These are phyloP conservation scores for Heimioporus sp. DNA, from an alignment of 768 basidiomycete species.

Conservation along the genomic window DNA sequence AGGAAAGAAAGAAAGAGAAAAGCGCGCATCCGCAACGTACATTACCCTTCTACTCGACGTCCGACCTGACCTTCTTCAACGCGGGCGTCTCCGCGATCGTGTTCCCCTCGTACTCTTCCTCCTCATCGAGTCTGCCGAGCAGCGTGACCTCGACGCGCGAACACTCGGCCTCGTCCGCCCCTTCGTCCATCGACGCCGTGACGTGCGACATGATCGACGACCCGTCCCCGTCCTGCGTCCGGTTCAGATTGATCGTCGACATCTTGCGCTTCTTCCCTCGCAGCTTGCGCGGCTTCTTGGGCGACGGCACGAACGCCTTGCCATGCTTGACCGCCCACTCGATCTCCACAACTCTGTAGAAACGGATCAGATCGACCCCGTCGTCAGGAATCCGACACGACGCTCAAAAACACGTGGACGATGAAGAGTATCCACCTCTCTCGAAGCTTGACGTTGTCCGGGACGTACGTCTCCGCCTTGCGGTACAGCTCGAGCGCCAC, in stretches of 20 bases:
- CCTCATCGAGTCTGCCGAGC: constrained; percentile 19
- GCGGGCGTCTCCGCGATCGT: constrained; percentile 20
- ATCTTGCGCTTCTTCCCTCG: constrained; percentile 35
- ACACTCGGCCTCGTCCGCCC: constrained; percentile 38
- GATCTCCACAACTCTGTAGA: constrained; percentile 72
- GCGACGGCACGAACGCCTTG: constrained; percentile 56
- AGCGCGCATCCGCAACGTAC: too few relatives aligned
- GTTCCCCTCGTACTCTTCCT: constrained; percentile 32
- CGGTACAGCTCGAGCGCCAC: constrained; percentile 79
- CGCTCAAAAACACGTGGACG: constrained; percentile 54
- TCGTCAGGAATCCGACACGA: too few relatives aligned
- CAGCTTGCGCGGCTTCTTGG: constrained; percentile 39
- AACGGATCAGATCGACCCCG: too few relatives aligned
- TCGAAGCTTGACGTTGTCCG: constrained; percentile 82
- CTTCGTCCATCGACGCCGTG: constrained; percentile 36
- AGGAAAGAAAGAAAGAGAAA: too few relatives aligned
- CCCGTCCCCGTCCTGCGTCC: constrained; percentile 9
- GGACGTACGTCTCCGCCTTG: constrained; percentile 79
- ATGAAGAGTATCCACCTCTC: constrained; percentile 84
- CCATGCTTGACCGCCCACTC: constrained; percentile 73
- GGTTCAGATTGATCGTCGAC: constrained; percentile 14
- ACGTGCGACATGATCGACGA: constrained; percentile 14
- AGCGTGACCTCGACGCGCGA: constrained; percentile 11
- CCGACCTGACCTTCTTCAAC: constrained; percentile 24
- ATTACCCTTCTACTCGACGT: constrained; percentile 11